Evolutionary conservation across 257 asterid genomes (phyloP).

Genomic region (Solanum tarijense): DNA sequence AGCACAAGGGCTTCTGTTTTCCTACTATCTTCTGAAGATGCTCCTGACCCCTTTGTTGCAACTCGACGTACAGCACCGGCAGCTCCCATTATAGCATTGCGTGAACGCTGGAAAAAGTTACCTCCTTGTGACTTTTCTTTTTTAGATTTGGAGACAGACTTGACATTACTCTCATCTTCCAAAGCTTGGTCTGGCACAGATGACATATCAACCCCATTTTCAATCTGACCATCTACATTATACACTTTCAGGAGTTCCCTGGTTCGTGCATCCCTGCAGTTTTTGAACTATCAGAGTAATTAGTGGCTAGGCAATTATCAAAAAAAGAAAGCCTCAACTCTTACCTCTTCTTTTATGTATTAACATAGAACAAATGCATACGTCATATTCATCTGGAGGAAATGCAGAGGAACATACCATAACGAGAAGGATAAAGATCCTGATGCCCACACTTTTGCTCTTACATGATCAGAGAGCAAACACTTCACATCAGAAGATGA

Average conservation of each 20-base stretch:
- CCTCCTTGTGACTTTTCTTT: conserved; percentile 76
- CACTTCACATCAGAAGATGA: conserved; percentile 81
- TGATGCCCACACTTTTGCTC: conserved; percentile 83
- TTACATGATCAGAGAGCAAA: conserved; percentile 49
- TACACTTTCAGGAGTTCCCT: conserved; percentile 81
- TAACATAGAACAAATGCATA: not conserved
- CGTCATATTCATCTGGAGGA: not conserved
- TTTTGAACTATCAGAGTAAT: conserved; percentile 6
- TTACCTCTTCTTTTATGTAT: not conserved
- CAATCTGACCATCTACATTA: conserved; percentile 73
- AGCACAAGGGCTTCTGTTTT: conserved; percentile 89
- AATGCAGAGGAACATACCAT: conserved; percentile 37
- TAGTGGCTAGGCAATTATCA: not conserved
- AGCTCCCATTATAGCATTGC: conserved; percentile 93
- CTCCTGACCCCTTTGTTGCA: conserved; percentile 72
- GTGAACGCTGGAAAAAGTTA: conserved; percentile 73
- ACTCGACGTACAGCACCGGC: conserved; percentile 96
- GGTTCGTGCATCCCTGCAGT: conserved; percentile 84
- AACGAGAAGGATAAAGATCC: conserved; percentile 68
- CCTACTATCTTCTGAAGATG: conserved; percentile 55
- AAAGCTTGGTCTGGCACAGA: conserved; percentile 46
- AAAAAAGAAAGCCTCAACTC: not conserved
- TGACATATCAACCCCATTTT: conserved; percentile 60
- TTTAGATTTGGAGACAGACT: conserved; percentile 59
- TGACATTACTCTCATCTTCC: conserved; percentile 72